Base-by-base conservation (phyloP, 495 filamentous ascomycete species). In the Recurvomyces mirabilis region DNA sequence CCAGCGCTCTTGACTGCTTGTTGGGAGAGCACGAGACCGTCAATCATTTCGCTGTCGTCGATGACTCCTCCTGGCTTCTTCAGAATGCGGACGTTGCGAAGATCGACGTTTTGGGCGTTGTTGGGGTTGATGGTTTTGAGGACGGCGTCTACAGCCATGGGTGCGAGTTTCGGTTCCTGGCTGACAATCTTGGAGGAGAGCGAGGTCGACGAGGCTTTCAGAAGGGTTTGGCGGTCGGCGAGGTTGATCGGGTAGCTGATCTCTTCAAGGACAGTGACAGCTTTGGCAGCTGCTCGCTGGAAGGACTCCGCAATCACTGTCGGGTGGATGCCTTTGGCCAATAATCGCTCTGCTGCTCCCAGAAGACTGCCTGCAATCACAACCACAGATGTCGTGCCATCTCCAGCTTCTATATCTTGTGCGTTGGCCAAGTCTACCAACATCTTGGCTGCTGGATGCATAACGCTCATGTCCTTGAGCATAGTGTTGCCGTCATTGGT, bases 401-500 rank as follows among this genome's bases (percentile, higher is more conserved):
- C 91, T 65, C 91, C 91, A 48, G 91, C 91, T 64, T 98, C 91
- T 48, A 98, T 84, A 72, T 98, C 91, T 64, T 98, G 91, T 51
- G 91, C 91, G 50, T 89, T 84, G 55, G 87, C 89, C 38, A 98
- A 75, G 60, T 98, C 87, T 53, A 98, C 91, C 41, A 98, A 78
- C 91, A 98, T 98, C 70, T 93, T 91, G 31, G 91, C 91, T 43
- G 91, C 88, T 28, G 91, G 91, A 63, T 98, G 91, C 86, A 96
- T 84, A 39, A 98, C 93, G 53, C 84, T 82, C 91, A 98, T 96
- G 71, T 87, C 84, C 65, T 81, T 91, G 59, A 98, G 68, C 86
- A 96, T 96, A 28, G 91, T 98, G 68, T 91, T 93, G 63, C 91
- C 91, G 66, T 98, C 91, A 69, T 98, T 98, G 54, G 89, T 95